Percentiles rank a stretch among this genome's conserved stretches.
These are phyloP conservation scores for Cryptococcus sp. DNA, from an alignment of 1,284 basidiomycete species.

Conservation along the genomic window DNA sequence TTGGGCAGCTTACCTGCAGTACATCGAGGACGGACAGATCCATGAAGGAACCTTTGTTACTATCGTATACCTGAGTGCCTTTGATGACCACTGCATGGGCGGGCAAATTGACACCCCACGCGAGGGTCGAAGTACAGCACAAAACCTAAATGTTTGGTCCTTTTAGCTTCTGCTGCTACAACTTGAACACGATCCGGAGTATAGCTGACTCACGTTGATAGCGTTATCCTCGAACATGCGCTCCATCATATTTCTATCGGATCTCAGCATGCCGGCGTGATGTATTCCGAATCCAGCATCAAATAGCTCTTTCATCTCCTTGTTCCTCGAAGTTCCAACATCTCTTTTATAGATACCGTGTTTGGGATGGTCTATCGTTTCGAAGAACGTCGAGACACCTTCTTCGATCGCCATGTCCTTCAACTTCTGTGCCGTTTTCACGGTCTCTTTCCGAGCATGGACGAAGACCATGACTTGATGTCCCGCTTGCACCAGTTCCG, in stretches of 20 bases:
- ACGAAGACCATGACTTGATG: slow-evolving; percentile 99
- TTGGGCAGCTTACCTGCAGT: slow-evolving; percentile 62
- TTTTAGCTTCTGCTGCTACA: not conserved
- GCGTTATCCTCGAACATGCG: slow-evolving; percentile 86
- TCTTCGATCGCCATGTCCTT: slow-evolving; percentile 78
- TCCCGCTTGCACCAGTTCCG: slow-evolving; percentile 76
- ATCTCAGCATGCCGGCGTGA: slow-evolving; percentile 96
- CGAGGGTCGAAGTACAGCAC: slow-evolving; percentile 96
- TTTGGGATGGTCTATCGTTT: slow-evolving; percentile 73
- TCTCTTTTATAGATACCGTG: slow-evolving; percentile 75
- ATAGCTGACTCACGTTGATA: slow-evolving; percentile 69
- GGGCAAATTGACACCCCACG: slow-evolving; percentile 99
- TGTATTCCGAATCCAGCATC: slow-evolving; percentile 95
- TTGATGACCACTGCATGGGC: slow-evolving; percentile 99
- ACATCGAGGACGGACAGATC: slow-evolving; percentile 96
- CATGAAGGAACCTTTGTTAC: slow-evolving; percentile 80
- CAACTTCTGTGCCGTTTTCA: slow-evolving; percentile 85
- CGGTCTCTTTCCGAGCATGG: slow-evolving; percentile 97
- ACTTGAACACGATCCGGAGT: slow-evolving; percentile 3
- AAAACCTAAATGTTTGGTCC: slow-evolving; percentile 65
- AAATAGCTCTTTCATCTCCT: slow-evolving; percentile 95
- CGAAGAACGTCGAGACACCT: slow-evolving; percentile 74
- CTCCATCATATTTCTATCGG: slow-evolving; percentile 95
- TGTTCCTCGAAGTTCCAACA: slow-evolving; percentile 77
- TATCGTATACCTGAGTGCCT: slow-evolving; percentile 95